phyloP scores from a whole-genome alignment of 257 asterid species.

The Nicotiana obtusifolia region DNA sequence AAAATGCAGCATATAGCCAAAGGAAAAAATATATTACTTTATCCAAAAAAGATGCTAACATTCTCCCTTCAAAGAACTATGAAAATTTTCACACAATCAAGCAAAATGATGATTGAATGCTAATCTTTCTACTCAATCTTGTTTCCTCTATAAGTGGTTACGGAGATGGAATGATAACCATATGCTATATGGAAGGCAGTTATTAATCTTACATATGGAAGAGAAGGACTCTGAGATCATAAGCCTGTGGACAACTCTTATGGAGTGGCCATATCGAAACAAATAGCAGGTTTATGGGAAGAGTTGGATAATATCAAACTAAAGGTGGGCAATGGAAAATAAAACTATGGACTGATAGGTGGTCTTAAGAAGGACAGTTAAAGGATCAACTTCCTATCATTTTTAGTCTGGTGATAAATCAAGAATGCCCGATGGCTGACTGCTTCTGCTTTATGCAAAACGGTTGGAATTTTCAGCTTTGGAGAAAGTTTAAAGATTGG shows the following conservation, averaged over 20 bases:
- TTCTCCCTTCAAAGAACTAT: constrained; percentile 6
- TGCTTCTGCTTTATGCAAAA: neutral
- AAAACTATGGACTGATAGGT: neutral
- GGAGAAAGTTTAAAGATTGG: neutral
- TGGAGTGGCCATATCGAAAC: neutral
- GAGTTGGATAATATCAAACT: neutral
- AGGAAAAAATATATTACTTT: neutral
- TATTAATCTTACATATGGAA: neutral
- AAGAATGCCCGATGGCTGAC: neutral
- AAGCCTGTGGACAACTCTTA: neutral
- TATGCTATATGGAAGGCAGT: neutral
- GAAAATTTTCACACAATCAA: neutral
- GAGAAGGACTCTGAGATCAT: neutral
- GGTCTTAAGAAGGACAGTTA: neutral
- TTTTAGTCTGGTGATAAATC: neutral
- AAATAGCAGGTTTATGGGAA: neutral
- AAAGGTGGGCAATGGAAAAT: neutral
- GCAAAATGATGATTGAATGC: neutral
- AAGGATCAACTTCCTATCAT: neutral
- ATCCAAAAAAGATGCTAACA: neutral
- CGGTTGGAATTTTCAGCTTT: neutral
- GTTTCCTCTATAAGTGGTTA: neutral
- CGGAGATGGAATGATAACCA: neutral
- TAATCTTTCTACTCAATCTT: neutral
- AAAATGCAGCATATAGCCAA: neutral